Evolutionary conservation across 2,329 filamentous ascomycete species (phyloP).

Genomic region (Fusarium hainanense): DNA sequence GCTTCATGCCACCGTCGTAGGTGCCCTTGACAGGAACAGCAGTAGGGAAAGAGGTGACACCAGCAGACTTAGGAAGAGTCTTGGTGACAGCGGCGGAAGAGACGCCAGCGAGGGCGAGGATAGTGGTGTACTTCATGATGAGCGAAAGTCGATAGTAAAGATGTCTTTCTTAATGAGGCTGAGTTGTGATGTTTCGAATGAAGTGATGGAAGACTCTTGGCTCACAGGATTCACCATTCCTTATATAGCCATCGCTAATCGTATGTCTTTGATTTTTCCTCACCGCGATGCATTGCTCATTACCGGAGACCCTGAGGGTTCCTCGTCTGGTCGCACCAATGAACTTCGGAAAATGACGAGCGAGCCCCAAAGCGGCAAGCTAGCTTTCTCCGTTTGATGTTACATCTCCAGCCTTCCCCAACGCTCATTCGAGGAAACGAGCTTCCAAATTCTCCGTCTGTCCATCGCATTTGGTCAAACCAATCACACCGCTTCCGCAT

Average conservation of each 20-base stretch:
- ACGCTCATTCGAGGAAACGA: conserved; percentile 36
- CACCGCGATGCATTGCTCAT: not conserved
- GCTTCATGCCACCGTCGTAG: conserved; percentile 39
- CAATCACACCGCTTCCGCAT: conserved; percentile 2
- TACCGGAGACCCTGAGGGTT: not conserved
- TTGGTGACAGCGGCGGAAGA: conserved; percentile 37
- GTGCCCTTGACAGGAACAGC: conserved; percentile 38
- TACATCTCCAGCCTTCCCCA: conserved; percentile 16
- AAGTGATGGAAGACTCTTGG: not conserved
- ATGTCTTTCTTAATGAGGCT: not conserved
- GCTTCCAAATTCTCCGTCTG: conserved; percentile 24
- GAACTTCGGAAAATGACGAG: not conserved
- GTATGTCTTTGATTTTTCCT: not conserved
- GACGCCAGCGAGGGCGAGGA: conserved; percentile 35
- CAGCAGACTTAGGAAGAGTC: conserved; percentile 38
- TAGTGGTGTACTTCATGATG: conserved; percentile 36
- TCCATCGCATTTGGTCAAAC: not conserved
- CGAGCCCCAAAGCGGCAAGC: conserved; percentile 24
- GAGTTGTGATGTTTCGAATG: not conserved
- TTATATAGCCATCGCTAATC: conserved; percentile 25
- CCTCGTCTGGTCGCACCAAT: conserved; percentile 18
- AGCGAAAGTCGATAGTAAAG: not conserved
- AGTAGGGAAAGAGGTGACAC: conserved; percentile 32
- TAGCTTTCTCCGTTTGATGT: conserved; percentile 26
- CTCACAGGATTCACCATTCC: not conserved